Conservation (phyloP, 352 stramenopile genomes). For the Phytophthora sp. region DNA sequence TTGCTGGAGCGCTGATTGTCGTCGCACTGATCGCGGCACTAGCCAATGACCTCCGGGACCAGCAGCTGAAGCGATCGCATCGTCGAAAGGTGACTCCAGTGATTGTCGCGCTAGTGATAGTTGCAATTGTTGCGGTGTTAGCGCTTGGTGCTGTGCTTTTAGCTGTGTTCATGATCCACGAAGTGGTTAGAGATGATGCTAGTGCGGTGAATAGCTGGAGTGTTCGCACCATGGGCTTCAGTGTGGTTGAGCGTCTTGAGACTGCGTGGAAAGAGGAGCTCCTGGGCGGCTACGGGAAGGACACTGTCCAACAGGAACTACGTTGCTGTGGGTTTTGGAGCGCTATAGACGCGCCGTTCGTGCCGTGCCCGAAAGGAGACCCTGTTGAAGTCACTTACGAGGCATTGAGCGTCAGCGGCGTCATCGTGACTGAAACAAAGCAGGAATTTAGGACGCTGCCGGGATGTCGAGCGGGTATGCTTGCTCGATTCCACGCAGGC, state of each 20-base stretch:
- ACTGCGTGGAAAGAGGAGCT: conserved; percentile 51
- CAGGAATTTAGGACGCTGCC: conserved; percentile 53
- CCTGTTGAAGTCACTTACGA: conserved; percentile 61
- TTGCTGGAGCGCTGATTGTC: conserved; percentile 39
- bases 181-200: conserved; percentile 58
- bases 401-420: conserved; percentile 64
- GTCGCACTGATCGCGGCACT: conserved; percentile 59
- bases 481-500: conserved; percentile 56
- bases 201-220: conserved; percentile 69
- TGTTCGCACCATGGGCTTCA: conserved; percentile 73
- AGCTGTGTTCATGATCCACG: conserved; percentile 66
- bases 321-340: conserved; percentile 72
- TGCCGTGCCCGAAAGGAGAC: conserved; percentile 60
- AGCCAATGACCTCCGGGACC: conserved; percentile 55
- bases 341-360: conserved; percentile 46
- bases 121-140: conserved; percentile 49
- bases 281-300: conserved; percentile 49
- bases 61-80: conserved; percentile 37
- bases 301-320: conserved; percentile 66
- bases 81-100: conserved; percentile 20
- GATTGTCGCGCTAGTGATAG: conserved; percentile 31
- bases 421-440: conserved; percentile 47
- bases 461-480: conserved; percentile 60
- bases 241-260: conserved; percentile 56
- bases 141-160: conserved; percentile 47